Evolutionary conservation across 2,329 filamentous ascomycete genomes (phyloP).

Genomic region (Cladosporium sphaerospermum): DNA sequence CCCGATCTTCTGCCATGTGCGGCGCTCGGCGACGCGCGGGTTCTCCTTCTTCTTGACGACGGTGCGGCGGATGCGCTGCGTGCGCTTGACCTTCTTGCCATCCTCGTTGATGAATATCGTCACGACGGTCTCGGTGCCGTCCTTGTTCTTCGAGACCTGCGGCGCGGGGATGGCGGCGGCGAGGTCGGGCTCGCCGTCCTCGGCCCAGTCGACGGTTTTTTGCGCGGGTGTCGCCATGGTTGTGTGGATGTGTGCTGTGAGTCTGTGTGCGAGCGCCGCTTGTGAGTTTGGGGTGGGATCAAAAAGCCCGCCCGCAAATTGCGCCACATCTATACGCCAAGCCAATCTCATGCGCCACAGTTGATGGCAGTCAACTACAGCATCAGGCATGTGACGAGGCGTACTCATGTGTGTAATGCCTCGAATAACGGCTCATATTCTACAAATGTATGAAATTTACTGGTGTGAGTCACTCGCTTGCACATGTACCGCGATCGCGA

Average conservation of each 20-base stretch:
- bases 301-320: slow-evolving; percentile 2
- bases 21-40: slow-evolving; percentile 91
- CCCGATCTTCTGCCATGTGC: slow-evolving; percentile 90
- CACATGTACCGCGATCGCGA: no score
- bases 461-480: no score
- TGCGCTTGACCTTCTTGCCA: slow-evolving; percentile 94
- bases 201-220: slow-evolving; percentile 74
- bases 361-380: background rate
- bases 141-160: slow-evolving; percentile 92
- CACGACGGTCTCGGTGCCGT: slow-evolving; percentile 94
- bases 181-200: slow-evolving; percentile 72
- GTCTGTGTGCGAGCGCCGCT: background rate
- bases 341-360: background rate
- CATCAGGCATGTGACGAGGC: background rate
- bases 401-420: no score
- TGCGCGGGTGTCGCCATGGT: slow-evolving; percentile 28
- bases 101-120: slow-evolving; percentile 87
- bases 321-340: slow-evolving; percentile 4
- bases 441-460: no score
- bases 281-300: background rate
- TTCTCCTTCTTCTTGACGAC: slow-evolving; percentile 93
- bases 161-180: slow-evolving; percentile 78
- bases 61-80: slow-evolving; percentile 87
- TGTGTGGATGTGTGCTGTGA: slow-evolving; percentile 10
- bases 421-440: no score